A percentile compares a stretch with the other conserved stretches of the same genome.
phyloP scores from a whole-genome alignment of 148 eudicot species.

The Gaultheria prostrata region DNA sequence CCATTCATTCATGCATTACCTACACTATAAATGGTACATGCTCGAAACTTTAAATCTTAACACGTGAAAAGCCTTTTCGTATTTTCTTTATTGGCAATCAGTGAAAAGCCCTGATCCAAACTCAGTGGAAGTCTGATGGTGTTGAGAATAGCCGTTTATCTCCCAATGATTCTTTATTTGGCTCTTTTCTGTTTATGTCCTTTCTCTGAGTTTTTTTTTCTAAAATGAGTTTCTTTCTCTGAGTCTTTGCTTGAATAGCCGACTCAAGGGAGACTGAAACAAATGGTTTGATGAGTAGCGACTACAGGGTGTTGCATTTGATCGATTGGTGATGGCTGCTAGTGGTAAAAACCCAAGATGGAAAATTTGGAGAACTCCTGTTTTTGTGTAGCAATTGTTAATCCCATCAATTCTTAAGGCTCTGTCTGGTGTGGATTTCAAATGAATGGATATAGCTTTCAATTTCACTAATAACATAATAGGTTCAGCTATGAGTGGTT shows the following conservation, averaged over 20 bases:
- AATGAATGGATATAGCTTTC: no score
- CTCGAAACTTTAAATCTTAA: background rate
- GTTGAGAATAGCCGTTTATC: background rate
- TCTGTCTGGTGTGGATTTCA: no score
- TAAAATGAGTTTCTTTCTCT: no score
- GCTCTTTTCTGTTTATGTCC: background rate
- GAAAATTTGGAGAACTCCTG: constrained; percentile 1
- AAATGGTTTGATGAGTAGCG: background rate
- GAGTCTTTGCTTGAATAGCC: background rate
- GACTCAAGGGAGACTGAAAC: background rate
- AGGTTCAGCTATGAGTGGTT: no score
- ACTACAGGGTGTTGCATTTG: background rate
- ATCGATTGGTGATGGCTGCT: background rate
- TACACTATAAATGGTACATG: background rate
- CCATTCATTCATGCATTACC: constrained; percentile 1
- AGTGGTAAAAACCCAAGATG: background rate
- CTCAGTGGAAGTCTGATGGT: background rate
- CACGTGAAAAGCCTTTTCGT: background rate
- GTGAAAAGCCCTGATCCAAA: background rate
- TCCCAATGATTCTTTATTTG: background rate
- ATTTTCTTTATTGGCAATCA: background rate
- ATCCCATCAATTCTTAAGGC: background rate
- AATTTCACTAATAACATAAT: no score
- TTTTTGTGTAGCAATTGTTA: background rate
- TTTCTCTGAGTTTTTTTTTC: no score